A percentile compares a stretch with the other conserved stretches of the same genome.
These are phyloP conservation scores for Thyridium curvatum DNA, from an alignment of 2,329 filamentous ascomycete genomes.

Conservation along the genomic window DNA sequence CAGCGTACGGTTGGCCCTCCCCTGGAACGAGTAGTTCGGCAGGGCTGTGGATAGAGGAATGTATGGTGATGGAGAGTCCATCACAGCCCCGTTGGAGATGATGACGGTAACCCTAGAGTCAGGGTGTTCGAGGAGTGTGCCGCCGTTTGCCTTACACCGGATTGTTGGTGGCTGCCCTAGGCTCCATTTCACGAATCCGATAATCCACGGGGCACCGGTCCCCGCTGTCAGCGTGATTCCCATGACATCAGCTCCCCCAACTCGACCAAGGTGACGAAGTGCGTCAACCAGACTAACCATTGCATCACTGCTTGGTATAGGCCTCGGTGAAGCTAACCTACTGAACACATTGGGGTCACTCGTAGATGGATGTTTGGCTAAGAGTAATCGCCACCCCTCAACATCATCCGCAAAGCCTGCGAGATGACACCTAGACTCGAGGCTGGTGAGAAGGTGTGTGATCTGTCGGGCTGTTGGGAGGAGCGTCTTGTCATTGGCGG, in stretches of 20 bases:
- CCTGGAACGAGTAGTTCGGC: too few relatives aligned
- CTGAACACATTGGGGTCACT: too few relatives aligned
- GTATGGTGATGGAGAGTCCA: neutral
- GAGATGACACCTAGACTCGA: conserved; percentile 4
- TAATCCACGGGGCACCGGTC: conserved; percentile 4
- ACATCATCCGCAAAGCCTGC: conserved; percentile 5
- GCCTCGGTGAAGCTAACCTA: too few relatives aligned
- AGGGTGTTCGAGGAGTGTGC: neutral
- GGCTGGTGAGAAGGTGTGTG: conserved; percentile 3
- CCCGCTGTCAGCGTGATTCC: conserved; percentile 3
- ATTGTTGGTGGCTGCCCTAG: conserved; percentile 5
- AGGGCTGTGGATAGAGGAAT: neutral
- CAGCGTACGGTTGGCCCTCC: too few relatives aligned
- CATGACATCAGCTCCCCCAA: conserved; percentile 3
- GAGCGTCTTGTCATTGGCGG: conserved; percentile 4
- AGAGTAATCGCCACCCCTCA: conserved; percentile 1
- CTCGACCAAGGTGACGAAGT: conserved; percentile 7
- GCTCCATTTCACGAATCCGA: conserved; percentile 9
- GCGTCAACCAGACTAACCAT: conserved; percentile 4
- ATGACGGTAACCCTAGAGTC: neutral
- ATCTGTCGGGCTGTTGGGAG: conserved; percentile 5
- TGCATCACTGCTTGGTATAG: conserved; percentile 1
- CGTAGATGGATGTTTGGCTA: too few relatives aligned
- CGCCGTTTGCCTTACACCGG: too few relatives aligned
- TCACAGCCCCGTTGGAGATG: neutral